Evolutionary conservation across 2,329 filamentous ascomycete species (phyloP), one percentile per base, ranked within the genome.

Genomic region (Colletotrichum sp.): DNA sequence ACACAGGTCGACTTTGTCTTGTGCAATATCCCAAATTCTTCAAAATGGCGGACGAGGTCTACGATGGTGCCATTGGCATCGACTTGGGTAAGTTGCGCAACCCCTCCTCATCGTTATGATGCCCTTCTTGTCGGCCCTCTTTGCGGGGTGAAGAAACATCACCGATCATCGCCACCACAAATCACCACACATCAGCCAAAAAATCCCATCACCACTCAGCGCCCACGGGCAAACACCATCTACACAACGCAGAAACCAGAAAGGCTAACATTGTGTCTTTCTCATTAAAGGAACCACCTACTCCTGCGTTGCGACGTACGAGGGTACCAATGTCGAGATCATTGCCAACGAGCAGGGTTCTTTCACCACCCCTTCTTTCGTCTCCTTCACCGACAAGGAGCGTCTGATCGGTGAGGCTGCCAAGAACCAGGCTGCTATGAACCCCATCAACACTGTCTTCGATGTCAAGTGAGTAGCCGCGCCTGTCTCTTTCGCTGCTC

Each of bases 361-460:
- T 90, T 98, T 98, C 90, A 99, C 97, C 86, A 99, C 97, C 79
- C 97, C 97, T 81, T 99, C 97, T 75, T 99, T 98, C 92, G 97
- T 99, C 86, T 98, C 95, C 83, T 99, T 99, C 93, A 98, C 96
- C 86, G 94, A 96, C 84, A 95, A 98, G 91, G 97, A 99, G 92
- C 96, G 97, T 89, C 91, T 99, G 90, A 99, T 99, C 85, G 97
- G 97, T 91, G 97, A 99, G 92, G 96, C 97, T 78, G 97, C 97
- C 86, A 99, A 99, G 95, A 99, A 99, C 92, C 96, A 98, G 93
- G 97, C 96, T 86, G 96, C 97, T 85, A 98, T 99, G 95, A 99
- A 99, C 95, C 97, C 97, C 79, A 88, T 89, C 86, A 99, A 99
- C 92, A 99, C 97, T 83, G 92, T 99, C 89, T 99, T 99, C 90